Evolutionary conservation across 2,329 filamentous ascomycete species (phyloP), one percentile per base, ranked within the genome.

Genomic region (Cercospora sesami): DNA sequence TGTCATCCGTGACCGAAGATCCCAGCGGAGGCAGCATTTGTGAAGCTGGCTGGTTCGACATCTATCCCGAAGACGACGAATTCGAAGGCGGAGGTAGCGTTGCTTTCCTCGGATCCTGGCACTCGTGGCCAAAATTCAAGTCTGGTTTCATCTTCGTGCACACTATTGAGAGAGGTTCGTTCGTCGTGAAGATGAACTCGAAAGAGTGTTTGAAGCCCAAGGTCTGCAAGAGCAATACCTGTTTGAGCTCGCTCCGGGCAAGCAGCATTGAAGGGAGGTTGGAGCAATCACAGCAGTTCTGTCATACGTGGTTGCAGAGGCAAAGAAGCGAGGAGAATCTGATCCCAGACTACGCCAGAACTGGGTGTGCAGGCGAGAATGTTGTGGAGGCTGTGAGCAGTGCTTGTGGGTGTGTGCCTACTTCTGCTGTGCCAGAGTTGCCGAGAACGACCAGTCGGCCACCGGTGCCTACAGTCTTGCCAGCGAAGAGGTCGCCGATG

Each of bases 111-210:
- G 83, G 82, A 4, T 81, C 81, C 1, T 86, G 84, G 84, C 82
- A 79, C 28, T 79, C 80, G 51, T 86, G 84, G 68, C 81, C 82
- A 1, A 81, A 76, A 69, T 86, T 85, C 75, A 81, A 81, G 73
- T 82, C 79, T 0, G 84, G 83, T 2, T 81, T 81, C 72, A 81
- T 86, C 66, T 79, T 86, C 14, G 75, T 86, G 68, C 85, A 86
- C 75, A 84, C 80, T 2, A 86, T 86, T 65, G 84, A 86, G 76
- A 77, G 83, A 7, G 84, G 84, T 62, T 79, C 80, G 3, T 86
- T 82, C 59, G 79, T 83, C 7, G 78, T 86, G 10, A 85, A 84
- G 78, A 69, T 69, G 67, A 68, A 58, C 16, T 63, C 63, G 28
- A 66, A 68, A 51, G 60, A 68, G 59, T 73, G 71, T 30, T 65